Base-by-base conservation (phyloP, 495 filamentous ascomycete species). In the Trypethelium eluteriae region DNA sequence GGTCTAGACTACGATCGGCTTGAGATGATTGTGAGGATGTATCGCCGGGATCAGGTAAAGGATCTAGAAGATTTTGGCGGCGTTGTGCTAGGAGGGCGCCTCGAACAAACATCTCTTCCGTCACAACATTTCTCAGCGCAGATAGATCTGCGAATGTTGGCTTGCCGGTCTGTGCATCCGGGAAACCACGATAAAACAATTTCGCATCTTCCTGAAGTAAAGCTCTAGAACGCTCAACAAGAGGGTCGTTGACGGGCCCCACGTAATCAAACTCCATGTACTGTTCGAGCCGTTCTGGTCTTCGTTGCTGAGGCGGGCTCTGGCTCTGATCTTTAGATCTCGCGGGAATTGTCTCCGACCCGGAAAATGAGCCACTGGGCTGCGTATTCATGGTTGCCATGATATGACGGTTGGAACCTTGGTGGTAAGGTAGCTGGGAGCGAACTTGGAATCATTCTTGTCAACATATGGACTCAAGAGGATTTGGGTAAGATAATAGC, bases 191-290 rank as follows among this genome's bases (percentile, higher is more conserved):
- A 14, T 59, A 59, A 4, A 59, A 59, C 3, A 0, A 39, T 18
- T 18, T 32, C 2, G 53, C 53, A 36, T 59, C 53, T 36, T 59
- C 53, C 9, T 32, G 18, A 36, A 59, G 53, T 7, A 36, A 32
- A 59, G 36, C 34, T 3, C 25, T 18, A 36, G 34, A 18, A 14
- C 53, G 53, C 25, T 18, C 34, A 18, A 59, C 53, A 7, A 59
- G 53, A 14, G 53, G 53, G 2, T 59, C 53, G 36, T 59, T 59
- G 53, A 59, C 53, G 11, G 53, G 53, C 53, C 53, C 53, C 10
- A 59, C 25, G 14, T 59, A 32, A 36, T 59, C 53, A 14, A 59
- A 59, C 32, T 59, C 53, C 53, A 59, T 59, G 6, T 59, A 35
- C 14, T 59, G 53, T 59, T 59, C 53, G 25, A 25, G 25, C 25